Conservation (phyloP, 257 asterid genomes). For the Datura wrightii region DNA sequence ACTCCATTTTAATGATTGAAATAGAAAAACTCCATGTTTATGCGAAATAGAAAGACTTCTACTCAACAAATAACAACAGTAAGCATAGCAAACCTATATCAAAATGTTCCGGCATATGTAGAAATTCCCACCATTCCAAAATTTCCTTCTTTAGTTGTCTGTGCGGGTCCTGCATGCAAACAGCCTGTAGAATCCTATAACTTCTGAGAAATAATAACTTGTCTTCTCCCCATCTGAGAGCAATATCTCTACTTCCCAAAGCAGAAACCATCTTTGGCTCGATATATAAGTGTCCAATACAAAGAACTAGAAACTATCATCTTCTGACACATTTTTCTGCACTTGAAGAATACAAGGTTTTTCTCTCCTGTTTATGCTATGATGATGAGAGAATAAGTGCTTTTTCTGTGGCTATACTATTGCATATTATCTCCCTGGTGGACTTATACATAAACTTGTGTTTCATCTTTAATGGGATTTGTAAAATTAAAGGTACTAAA, state of each 20-base stretch:
- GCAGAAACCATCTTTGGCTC: constrained; percentile 52
- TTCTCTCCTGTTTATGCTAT: constrained; percentile 27
- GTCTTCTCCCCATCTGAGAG: constrained; percentile 42
- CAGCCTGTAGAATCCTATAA: constrained; percentile 41
- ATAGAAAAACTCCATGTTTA: too few relatives aligned
- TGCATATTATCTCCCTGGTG: constrained; percentile 27
- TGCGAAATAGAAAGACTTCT: too few relatives aligned
- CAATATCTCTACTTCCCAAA: background rate
- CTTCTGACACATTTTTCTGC: constrained; percentile 54
- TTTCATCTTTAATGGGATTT: constrained; percentile 42
- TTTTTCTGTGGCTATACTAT: constrained; percentile 35
- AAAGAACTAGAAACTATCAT: constrained; percentile 46
- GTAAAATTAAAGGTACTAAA: constrained; percentile 63
- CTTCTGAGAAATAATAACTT: constrained; percentile 34
- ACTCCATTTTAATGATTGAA: too few relatives aligned
- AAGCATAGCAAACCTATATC: background rate
- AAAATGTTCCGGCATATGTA: background rate
- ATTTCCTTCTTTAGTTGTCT: too few relatives aligned
- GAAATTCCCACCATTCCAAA: background rate
- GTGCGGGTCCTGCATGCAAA: constrained; percentile 49
- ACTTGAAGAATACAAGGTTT: constrained; percentile 10
- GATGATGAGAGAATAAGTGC: constrained; percentile 32
- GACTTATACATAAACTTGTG: background rate
- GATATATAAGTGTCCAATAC: constrained; percentile 47
- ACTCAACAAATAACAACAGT: background rate